These are phyloP conservation scores for Astrothelium macrocarpum DNA, from an alignment of 495 filamentous ascomycete species.

Conservation along the genomic window DNA sequence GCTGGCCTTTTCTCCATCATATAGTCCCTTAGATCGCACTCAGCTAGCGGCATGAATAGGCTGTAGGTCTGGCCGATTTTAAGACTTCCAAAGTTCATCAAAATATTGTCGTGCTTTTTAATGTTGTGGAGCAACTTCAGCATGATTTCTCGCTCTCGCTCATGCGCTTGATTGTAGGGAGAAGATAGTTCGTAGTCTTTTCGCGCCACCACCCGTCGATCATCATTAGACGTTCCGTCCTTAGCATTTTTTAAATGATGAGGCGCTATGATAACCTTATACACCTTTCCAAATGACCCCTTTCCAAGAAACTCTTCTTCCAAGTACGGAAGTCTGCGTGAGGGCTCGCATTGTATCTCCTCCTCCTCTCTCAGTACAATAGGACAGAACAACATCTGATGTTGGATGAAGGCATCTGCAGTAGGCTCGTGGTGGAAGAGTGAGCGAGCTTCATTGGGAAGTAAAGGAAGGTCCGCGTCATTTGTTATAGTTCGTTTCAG, in stretches of 20 bases:
- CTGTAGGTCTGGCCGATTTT: background rate
- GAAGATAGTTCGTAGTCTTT: background rate
- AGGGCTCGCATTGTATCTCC: background rate
- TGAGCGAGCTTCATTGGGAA: background rate
- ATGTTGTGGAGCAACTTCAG: background rate
- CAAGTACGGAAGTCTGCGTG: background rate
- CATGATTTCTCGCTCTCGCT: background rate
- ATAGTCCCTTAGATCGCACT: background rate
- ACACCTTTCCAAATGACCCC: background rate
- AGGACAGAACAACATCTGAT: background rate
- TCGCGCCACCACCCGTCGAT: background rate
- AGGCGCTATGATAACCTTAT: background rate
- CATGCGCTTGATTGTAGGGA: background rate
- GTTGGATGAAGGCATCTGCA: background rate
- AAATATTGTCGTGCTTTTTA: background rate
- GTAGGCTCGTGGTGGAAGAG: background rate
- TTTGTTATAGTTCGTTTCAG: background rate
- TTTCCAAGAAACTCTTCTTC: background rate
- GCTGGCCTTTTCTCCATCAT: background rate
- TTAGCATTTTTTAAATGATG: background rate
- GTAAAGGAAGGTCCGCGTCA: background rate
- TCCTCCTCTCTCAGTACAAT: background rate
- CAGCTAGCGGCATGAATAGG: background rate
- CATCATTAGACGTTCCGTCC: background rate
- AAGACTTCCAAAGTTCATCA: background rate